A percentile compares a stretch with the other conserved stretches of the same genome.
These are phyloP conservation scores for Cordyceps farinosa DNA, from an alignment of 2,329 filamentous ascomycete species.

Conservation along the genomic window DNA sequence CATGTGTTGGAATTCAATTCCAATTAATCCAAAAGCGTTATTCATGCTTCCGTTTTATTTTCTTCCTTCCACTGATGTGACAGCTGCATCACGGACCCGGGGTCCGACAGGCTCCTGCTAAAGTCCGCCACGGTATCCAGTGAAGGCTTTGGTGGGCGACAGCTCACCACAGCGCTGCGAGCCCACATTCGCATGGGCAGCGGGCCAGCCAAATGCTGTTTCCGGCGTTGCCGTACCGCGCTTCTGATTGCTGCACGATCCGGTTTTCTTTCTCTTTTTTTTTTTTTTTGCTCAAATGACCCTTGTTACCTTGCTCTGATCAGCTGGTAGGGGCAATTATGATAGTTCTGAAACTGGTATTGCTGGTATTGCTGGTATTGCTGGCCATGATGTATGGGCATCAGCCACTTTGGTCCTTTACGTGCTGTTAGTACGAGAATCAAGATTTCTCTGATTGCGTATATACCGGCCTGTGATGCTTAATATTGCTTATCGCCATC, in stretches of 20 bases:
- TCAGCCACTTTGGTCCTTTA: too few species aligned
- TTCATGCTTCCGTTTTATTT: background rate
- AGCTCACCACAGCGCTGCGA: too few species aligned
- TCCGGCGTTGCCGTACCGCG: conserved; percentile 7
- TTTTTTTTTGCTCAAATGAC: background rate
- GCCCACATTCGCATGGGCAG: background rate
- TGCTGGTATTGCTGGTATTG: too few species aligned
- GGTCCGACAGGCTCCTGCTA: background rate
- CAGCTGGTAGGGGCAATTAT: background rate
- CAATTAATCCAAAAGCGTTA: background rate
- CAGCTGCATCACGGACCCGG: background rate
- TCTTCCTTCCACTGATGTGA: background rate
- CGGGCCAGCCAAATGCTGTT: background rate
- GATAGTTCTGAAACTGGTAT: too few species aligned
- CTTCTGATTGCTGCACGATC: background rate
- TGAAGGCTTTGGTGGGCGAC: too few species aligned
- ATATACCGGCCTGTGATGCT: too few species aligned
- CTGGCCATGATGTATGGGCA: too few species aligned
- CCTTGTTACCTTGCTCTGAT: too few species aligned
- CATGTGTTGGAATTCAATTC: background rate
- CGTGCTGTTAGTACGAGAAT: too few species aligned
- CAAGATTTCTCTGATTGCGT: too few species aligned
- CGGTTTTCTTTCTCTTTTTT: background rate
- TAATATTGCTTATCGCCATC: too few species aligned
- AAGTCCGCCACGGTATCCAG: background rate